Evolutionary conservation across 192 early-diverging fungal species (phyloP).

Genomic region (Chytriomyces sp.): DNA sequence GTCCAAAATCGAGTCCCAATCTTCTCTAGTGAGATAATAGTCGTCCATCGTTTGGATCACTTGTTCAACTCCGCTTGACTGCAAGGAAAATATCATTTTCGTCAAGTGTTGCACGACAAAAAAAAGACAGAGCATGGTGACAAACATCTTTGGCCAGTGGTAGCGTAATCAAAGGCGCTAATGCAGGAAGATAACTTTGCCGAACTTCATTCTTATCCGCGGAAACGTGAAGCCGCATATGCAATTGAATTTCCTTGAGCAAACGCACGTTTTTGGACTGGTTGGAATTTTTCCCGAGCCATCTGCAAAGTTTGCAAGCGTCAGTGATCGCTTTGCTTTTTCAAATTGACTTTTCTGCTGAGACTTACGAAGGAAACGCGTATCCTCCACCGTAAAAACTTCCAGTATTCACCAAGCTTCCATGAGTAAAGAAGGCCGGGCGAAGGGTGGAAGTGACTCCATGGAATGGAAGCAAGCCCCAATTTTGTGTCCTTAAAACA

Average conservation of each 20-base stretch:
- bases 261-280: slow-evolving; percentile 69
- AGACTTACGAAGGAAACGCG: slow-evolving; percentile 30
- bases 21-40: slow-evolving; percentile 88
- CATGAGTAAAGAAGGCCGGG: slow-evolving; percentile 83
- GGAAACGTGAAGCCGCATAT: slow-evolving; percentile 81
- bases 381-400: slow-evolving; percentile 18
- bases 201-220: slow-evolving; percentile 87
- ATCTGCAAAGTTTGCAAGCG: slow-evolving; percentile 52
- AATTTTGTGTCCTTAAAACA: slow-evolving; percentile 74
- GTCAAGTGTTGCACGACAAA: not conserved
- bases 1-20: slow-evolving; percentile 86
- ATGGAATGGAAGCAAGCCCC: slow-evolving; percentile 90
- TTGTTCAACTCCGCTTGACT: slow-evolving; percentile 57
- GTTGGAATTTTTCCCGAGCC: slow-evolving; percentile 91
- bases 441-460: slow-evolving; percentile 82
- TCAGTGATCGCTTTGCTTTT: not conserved
- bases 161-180: slow-evolving; percentile 58
- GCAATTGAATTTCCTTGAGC: slow-evolving; percentile 84
- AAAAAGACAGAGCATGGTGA: too few relatives aligned
- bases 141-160: slow-evolving; percentile 52
- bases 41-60: slow-evolving; percentile 90
- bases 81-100: slow-evolving; percentile 29
- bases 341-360: not conserved
- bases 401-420: slow-evolving; percentile 38
- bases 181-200: slow-evolving; percentile 80